These are phyloP conservation scores for Cyclotella atomus DNA, from an alignment of 108 stramenopile genomes.

Conservation along the genomic window DNA sequence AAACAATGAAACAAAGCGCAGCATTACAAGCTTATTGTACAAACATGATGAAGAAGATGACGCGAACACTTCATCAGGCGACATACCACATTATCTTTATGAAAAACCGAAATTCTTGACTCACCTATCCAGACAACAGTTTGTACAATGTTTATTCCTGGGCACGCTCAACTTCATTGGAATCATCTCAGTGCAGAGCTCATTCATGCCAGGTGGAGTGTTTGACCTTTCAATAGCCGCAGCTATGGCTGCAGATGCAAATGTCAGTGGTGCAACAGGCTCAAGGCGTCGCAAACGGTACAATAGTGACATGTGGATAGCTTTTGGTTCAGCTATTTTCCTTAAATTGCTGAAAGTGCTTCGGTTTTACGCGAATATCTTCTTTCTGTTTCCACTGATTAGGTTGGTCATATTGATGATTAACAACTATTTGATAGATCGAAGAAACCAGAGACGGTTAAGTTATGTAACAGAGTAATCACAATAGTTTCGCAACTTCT, in stretches of 20 bases:
- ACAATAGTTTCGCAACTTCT: no score
- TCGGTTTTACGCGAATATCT: constrained; percentile 71
- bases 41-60: constrained; percentile 22
- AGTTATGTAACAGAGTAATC: constrained; percentile 18
- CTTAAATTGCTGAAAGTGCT: constrained; percentile 48
- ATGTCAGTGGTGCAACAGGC: background rate
- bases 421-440: constrained; percentile 15
- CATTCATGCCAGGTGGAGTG: constrained; percentile 62
- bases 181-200: constrained; percentile 69
- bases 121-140: constrained; percentile 56
- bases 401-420: constrained; percentile 55
- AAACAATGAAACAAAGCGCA: constrained; percentile 9
- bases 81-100: constrained; percentile 55
- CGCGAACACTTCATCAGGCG: constrained; percentile 13
- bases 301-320: constrained; percentile 12
- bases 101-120: constrained; percentile 67
- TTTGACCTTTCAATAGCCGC: constrained; percentile 38
- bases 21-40: constrained; percentile 26
- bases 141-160: constrained; percentile 63
- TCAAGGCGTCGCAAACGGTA: constrained; percentile 15
- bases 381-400: constrained; percentile 56
- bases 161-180: constrained; percentile 77
- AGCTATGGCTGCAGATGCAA: background rate
- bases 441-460: constrained; percentile 37
- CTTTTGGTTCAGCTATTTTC: constrained; percentile 18